Base-by-base conservation (phyloP, 805 yeast genomes). In the Candida sphagnicola region DNA sequence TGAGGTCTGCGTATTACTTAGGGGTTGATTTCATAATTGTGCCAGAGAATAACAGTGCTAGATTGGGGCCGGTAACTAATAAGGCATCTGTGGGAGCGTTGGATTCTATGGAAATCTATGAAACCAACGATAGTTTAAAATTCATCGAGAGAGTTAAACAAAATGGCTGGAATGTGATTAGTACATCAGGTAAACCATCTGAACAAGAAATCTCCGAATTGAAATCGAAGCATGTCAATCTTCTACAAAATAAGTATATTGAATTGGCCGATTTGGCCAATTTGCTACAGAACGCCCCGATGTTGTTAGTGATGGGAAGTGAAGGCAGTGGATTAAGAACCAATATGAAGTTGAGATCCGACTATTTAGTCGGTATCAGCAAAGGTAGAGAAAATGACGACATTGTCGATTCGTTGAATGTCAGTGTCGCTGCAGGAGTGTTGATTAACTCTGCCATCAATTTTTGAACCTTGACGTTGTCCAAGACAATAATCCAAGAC, bases 11-110 rank as follows among this genome's bases (percentile, higher is more conserved):
- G 0, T 83, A 80, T 61, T 88, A 72, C 60, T 65, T 88, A 11
- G 96, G 96, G 6, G 95, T 73, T 2, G 95, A 89, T 59, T 84
- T 86, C 51, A 64, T 87, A 4, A 78, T 83, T 1, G 61, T 82
- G 31, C 82, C 95, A 2, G 78, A 75, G 25, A 75, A 74, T 36
- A 82, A 85, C 52, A 76, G 85, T 49, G 86, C 96, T 1, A 75
- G 82, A 13, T 57, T 89, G 42, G 78, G 91, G 0, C 88, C 95
- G 0, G 82, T 75, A 0, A 90, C 88, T 2, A 75, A 81, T 18
- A 90, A 89, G 56, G 78, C 93, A 0, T 77, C 93, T 8, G 83
- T 87, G 4, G 97, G 97, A 14, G 88, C 96, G 0, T 64, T 85
- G 40, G 97, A 89, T 51, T 72, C 77, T 43, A 57, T 86, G 55